Evolutionary conservation across 1,284 basidiomycete species (phyloP), one percentile per base, ranked within the genome.

Genomic region (Trichosporon faecale): DNA sequence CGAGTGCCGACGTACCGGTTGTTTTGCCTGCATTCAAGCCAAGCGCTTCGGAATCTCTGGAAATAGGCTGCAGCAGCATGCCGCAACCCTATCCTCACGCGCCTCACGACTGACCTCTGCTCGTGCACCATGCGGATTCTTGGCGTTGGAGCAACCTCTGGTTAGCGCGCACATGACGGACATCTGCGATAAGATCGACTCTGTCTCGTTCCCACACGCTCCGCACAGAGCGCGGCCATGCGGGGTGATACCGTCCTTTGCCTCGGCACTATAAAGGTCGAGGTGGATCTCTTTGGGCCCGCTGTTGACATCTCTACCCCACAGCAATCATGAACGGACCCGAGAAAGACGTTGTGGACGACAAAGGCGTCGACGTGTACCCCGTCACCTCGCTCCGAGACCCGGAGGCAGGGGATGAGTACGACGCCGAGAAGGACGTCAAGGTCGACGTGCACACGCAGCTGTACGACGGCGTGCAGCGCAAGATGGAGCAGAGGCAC

Each of bases 401-500:
- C 7, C 16, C 29, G 16, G 57, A 61, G 57, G 29, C 29, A 2
- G 57, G 27, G 2, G 57, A 29, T 16, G 57, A n/a, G 1, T 18
- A 33, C 3, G 57, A 61, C 31, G 33, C 31, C 12, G 66, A 67
- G 35, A 61, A 61, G 27, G 66, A 67, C 18, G 66, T 67, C 29
- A 67, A 67, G 52, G 37, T 60, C 52, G 68, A 68, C 16, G 64
- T 68, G 25, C 64, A 68, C 68, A 68, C 68, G 11, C 33, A 60
- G 9, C 35, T 68, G 21, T 70, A 72, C 66, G 75, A 77, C 57
- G 72, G 74, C 37, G 74, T 76, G 7, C 73, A 76, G 37, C 73
- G 76, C 35, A 67, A 70, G 14, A 76, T 79, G 77, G 72, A 77
- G 61, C 78, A 79, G 69, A 70, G 78, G 7, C 78, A 80, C 66